Base-by-base conservation (phyloP, 23 red algal genomes). In the Gracilariopsis chorda region DNA sequence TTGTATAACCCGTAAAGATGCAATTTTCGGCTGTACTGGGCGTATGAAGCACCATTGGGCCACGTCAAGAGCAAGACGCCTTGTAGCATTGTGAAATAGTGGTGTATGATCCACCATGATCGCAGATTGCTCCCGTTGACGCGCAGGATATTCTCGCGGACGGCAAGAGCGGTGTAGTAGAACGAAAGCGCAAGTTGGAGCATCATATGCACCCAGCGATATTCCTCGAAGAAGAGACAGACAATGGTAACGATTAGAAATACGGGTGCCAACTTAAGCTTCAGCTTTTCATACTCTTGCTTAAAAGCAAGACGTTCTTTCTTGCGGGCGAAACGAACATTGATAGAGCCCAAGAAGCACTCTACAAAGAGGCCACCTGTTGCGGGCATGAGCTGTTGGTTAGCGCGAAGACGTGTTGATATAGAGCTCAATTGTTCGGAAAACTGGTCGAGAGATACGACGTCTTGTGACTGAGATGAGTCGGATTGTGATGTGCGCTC, bases 61-160 rank as follows among this genome's bases (percentile, higher is more conserved):
- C 96, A 98, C 1, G 96, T 98, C 3, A 98, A 68, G 12, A 98
- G 78, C 27, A 95, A 65, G 17, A 94, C 91, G 17, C 87, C 93
- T 45, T 89, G 80, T 27, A 84, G 58, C 85, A 98, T 83, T 6
- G 90, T 94, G 51, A 98, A 78, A 48, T 95, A 98, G 88, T 98
- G 96, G 83, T 98, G 96, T 45, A 92, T 82, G 35, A 95, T 95
- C 96, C 96, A 98, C 96, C 96, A 98, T 9, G 77, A 39, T 64
- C 90, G 83, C 64, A 98, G 93, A 78, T 98, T 98, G 55, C 74
- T 87, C 25, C 96, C 96, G 56, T 98, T 98, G 13, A 71, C 93
- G 29, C 87, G 86, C 21, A 98, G 62, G 39, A 98, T 95, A 64
- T 95, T 98, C 67, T 98, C 96, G 36, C 96, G 82, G 37, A 98